A percentile compares a stretch with the other conserved stretches of the same genome.
These are phyloP conservation scores for Botryotinia calthae DNA, from an alignment of 2,329 filamentous ascomycete species.

Conservation along the genomic window DNA sequence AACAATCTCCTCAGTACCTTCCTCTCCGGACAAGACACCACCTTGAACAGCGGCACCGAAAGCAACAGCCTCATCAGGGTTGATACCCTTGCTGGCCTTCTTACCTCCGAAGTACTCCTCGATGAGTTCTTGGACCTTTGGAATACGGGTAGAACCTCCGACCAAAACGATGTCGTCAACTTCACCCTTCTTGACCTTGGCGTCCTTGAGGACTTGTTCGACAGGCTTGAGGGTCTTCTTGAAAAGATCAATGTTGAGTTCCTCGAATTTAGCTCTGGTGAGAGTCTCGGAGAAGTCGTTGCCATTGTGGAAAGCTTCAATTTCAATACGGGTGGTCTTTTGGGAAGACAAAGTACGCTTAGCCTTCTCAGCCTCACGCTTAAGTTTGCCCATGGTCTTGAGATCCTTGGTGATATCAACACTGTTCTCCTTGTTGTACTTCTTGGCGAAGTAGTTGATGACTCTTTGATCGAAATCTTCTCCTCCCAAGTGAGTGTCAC, in stretches of 20 bases:
- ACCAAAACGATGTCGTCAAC: constrained; percentile 96
- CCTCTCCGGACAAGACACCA: constrained; percentile 89
- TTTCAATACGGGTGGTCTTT: constrained; percentile 91
- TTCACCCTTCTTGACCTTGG: constrained; percentile 93
- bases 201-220: constrained; percentile 97
- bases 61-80: constrained; percentile 98
- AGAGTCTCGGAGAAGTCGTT: constrained; percentile 98
- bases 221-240: constrained; percentile 99
- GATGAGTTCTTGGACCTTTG: constrained; percentile 91
- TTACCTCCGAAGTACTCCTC: constrained; percentile 95
- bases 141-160: constrained; percentile 98
- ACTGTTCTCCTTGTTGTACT: constrained; percentile 96
- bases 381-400: constrained; percentile 99
- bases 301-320: constrained; percentile 95
- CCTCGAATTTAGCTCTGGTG: constrained; percentile 98
- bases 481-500: constrained; percentile 97
- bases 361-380: constrained; percentile 99
- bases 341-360: constrained; percentile 96
- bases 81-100: constrained; percentile 98
- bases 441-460: constrained; percentile 94
- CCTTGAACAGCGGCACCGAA: constrained; percentile 97
- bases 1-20: constrained; percentile 74
- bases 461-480: constrained; percentile 98
- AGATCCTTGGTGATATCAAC: constrained; percentile 91
- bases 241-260: constrained; percentile 98